Percentiles rank a stretch among this genome's conserved stretches.
Conservation (phyloP, 1,284 basidiomycete genomes). For the Papiliotrema laurentii region DNA sequence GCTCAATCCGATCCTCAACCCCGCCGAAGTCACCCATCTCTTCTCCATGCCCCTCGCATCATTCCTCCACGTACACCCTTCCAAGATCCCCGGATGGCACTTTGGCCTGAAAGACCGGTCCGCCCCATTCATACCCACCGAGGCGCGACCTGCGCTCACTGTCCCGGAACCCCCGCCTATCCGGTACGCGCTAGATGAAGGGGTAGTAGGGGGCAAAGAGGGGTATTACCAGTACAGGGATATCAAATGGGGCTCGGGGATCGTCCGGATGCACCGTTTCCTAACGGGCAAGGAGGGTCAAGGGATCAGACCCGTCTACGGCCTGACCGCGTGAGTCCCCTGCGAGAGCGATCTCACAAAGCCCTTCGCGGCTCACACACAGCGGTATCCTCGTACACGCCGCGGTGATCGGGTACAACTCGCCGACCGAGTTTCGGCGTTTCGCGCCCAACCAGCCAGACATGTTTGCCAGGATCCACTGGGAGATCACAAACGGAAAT, state of each 20-base stretch:
- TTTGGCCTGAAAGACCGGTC: constrained; percentile 28
- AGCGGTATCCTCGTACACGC: constrained; percentile 68
- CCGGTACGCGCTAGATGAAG: constrained; percentile 15
- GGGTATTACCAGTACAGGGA: constrained; percentile 64
- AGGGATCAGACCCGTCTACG: constrained; percentile 75
- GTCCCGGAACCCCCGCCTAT: constrained; percentile 26
- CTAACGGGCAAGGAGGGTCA: constrained; percentile 73
- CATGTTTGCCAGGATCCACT: constrained; percentile 58
- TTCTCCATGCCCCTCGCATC: constrained; percentile 75
- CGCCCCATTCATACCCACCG: constrained; percentile 14
- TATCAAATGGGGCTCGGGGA: constrained; percentile 48
- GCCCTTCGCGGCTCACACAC: not conserved
- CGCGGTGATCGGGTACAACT: constrained; percentile 62
- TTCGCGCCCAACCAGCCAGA: constrained; percentile 57
- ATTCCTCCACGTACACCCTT: constrained; percentile 63
- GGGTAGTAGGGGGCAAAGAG: constrained; percentile 28
- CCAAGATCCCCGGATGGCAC: constrained; percentile 54
- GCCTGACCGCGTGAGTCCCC: constrained; percentile 67
- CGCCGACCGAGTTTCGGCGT: constrained; percentile 60
- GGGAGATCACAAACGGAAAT: constrained; percentile 52
- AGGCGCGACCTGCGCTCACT: constrained; percentile 1
- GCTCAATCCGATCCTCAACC: constrained; percentile 67
- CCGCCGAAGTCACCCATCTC: constrained; percentile 67
- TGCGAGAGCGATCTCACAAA: not conserved
- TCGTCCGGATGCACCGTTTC: constrained; percentile 66